A percentile compares a stretch with the other conserved stretches of the same genome.
phyloP scores from a whole-genome alignment of 352 stramenopile species.

The Peronospora destructor region DNA sequence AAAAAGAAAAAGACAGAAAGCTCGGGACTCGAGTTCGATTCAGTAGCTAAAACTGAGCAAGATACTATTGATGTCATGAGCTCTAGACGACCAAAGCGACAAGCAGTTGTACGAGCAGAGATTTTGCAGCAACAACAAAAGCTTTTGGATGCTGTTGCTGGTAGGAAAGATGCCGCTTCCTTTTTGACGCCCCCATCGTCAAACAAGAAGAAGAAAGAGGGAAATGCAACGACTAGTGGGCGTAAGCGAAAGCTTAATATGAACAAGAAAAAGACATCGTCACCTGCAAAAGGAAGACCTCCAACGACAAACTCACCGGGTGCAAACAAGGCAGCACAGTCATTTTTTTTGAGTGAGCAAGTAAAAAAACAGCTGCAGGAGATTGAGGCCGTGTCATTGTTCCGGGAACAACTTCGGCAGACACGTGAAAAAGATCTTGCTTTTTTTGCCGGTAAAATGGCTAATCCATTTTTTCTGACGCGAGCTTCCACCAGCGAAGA shows the following conservation, averaged over 20 bases:
- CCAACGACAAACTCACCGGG: slow-evolving; percentile 14
- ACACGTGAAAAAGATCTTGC: slow-evolving; percentile 61
- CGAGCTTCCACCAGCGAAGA: slow-evolving; percentile 20
- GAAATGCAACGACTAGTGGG: slow-evolving; percentile 12
- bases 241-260: slow-evolving; percentile 65
- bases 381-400: slow-evolving; percentile 52
- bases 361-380: slow-evolving; percentile 65
- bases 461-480: slow-evolving; percentile 67
- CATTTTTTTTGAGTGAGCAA: slow-evolving; percentile 63
- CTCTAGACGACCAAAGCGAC: slow-evolving; percentile 47
- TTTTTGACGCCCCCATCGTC: slow-evolving; percentile 33
- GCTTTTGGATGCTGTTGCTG: slow-evolving; percentile 25
- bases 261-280: slow-evolving; percentile 43
- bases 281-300: slow-evolving; percentile 15
- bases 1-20: slow-evolving; percentile 13
- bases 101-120: slow-evolving; percentile 44
- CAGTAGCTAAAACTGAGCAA: slow-evolving; percentile 6
- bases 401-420: slow-evolving; percentile 57
- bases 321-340: slow-evolving; percentile 23
- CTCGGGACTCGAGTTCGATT: slow-evolving; percentile 11
- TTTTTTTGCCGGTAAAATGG: slow-evolving; percentile 54
- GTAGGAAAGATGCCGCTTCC: slow-evolving; percentile 18
- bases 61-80: slow-evolving; percentile 10
- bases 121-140: slow-evolving; percentile 36
- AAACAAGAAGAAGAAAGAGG: slow-evolving; percentile 17